Percentiles rank a stretch among this genome's conserved stretches.
Evolutionary conservation across 2,329 filamentous ascomycete genomes (phyloP).

Genomic region (Claviceps sp.): DNA sequence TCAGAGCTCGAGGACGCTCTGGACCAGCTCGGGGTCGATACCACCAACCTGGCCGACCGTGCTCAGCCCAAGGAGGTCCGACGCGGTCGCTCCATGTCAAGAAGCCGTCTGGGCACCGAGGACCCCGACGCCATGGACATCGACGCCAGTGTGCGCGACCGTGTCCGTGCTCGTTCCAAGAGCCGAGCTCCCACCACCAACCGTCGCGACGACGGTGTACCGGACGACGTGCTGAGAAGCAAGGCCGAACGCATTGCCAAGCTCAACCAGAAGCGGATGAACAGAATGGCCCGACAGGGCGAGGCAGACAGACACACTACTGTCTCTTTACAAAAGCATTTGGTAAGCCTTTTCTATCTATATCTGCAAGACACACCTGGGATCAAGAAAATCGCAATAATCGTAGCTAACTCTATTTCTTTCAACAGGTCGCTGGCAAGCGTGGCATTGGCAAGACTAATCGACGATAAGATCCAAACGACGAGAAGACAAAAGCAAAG

Average conservation of each 20-base stretch:
- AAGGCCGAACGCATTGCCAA: conserved; percentile 83
- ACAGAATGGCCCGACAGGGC: conserved; percentile 91
- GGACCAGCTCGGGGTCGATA: conserved; percentile 75
- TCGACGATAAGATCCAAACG: conserved; percentile 38
- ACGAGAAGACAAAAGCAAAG: neutral
- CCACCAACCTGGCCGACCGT: conserved; percentile 58
- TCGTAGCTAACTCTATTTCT: conserved; percentile 17
- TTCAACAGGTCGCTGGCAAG: conserved; percentile 65
- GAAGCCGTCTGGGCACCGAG: conserved; percentile 48
- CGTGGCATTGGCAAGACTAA: conserved; percentile 83
- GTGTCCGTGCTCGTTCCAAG: conserved; percentile 59
- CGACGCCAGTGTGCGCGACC: conserved; percentile 42
- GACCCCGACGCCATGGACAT: conserved; percentile 67
- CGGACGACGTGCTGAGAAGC: conserved; percentile 47
- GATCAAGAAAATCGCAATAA: neutral
- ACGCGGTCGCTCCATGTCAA: conserved; percentile 57
- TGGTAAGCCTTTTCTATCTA: conserved; percentile 46
- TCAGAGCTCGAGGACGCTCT: conserved; percentile 79
- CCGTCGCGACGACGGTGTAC: conserved; percentile 65
- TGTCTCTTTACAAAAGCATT: conserved; percentile 73
- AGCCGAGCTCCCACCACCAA: conserved; percentile 51
- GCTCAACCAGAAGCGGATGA: conserved; percentile 95
- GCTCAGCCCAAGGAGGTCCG: conserved; percentile 50
- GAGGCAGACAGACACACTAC: conserved; percentile 87
- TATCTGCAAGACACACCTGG: no score